Conservation (phyloP, 2,329 filamentous ascomycete species). For the Ceratocystis diversiconidia region DNA sequence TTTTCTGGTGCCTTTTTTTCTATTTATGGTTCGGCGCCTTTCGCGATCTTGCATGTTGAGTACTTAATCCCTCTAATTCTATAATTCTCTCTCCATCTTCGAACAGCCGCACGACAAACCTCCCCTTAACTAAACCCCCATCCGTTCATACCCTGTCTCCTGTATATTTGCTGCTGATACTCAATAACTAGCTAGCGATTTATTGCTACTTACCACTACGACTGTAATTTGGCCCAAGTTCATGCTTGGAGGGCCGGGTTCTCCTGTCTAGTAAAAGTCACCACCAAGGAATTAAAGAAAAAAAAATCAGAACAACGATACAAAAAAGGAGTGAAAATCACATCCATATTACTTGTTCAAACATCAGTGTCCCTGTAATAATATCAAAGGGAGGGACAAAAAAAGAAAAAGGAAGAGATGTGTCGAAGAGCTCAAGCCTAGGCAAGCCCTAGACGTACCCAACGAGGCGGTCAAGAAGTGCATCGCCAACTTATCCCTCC, state of each 20-base stretch:
- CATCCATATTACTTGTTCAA: not conserved
- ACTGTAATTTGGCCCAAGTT: constrained; percentile 7
- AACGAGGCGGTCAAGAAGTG: not conserved
- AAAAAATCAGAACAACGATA: not conserved
- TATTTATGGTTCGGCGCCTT: not conserved
- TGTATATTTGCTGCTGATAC: not conserved
- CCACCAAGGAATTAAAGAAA: not conserved
- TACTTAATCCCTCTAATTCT: not conserved
- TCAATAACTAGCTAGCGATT: not conserved
- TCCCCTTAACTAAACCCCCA: not conserved
- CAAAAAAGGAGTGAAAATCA: not conserved
- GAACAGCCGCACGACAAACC: not conserved
- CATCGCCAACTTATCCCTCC: not conserved
- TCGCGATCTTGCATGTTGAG: not conserved
- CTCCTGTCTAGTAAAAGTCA: not conserved
- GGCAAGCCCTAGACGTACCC: not conserved
- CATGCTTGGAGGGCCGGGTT: constrained; percentile 3
- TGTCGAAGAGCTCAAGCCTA: too few relatives aligned
- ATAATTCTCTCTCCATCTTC: not conserved
- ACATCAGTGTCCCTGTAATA: not conserved
- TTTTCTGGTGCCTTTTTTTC: not conserved
- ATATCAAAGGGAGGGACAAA: not conserved
- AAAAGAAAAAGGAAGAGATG: not conserved
- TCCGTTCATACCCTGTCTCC: not conserved
- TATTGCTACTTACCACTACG: not conserved